A percentile compares a stretch with the other conserved stretches of the same genome.
These are phyloP conservation scores for Phlebopus sp. DNA, from an alignment of 1,284 basidiomycete species.

Conservation along the genomic window DNA sequence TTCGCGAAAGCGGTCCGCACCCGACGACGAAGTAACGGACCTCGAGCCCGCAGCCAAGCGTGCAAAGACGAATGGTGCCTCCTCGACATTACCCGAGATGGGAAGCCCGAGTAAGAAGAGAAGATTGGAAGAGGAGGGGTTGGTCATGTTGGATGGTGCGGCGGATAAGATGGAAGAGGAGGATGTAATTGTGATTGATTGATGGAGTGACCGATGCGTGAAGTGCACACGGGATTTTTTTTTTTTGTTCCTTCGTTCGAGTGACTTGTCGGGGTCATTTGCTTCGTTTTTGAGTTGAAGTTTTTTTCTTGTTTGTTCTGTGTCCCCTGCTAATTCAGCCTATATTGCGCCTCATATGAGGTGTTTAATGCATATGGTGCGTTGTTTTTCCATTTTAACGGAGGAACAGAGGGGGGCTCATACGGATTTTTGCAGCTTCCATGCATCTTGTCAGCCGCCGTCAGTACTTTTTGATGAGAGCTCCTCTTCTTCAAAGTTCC, in stretches of 20 bases:
- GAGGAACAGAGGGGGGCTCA: no score
- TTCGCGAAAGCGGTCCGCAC: constrained; percentile 57
- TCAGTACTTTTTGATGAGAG: background rate
- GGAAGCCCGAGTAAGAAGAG: constrained; percentile 62
- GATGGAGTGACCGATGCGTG: background rate
- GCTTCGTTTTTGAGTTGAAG: background rate
- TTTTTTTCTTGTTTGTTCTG: no score
- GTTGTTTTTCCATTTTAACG: background rate
- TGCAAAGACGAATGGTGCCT: constrained; percentile 30
- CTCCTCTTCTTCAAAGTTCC: background rate
- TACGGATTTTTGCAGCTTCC: no score
- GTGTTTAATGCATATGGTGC: background rate
- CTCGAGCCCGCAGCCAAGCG: constrained; percentile 57
- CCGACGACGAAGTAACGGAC: constrained; percentile 48
- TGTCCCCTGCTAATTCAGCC: background rate
- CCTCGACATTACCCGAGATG: constrained; percentile 9
- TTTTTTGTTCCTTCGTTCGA: background rate
- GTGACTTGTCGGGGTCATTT: constrained; percentile 1
- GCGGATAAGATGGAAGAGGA: constrained; percentile 54
- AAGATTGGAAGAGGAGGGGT: constrained; percentile 66
- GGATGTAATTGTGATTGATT: constrained; percentile 56
- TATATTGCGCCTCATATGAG: background rate
- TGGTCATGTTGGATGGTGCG: constrained; percentile 61
- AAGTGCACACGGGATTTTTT: no score
- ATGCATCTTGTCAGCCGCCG: background rate